A percentile compares a stretch with the other conserved stretches of the same genome.
Evolutionary conservation across 2,329 filamentous ascomycete genomes (phyloP).

Genomic region (Plectosphaerella cucumerina): DNA sequence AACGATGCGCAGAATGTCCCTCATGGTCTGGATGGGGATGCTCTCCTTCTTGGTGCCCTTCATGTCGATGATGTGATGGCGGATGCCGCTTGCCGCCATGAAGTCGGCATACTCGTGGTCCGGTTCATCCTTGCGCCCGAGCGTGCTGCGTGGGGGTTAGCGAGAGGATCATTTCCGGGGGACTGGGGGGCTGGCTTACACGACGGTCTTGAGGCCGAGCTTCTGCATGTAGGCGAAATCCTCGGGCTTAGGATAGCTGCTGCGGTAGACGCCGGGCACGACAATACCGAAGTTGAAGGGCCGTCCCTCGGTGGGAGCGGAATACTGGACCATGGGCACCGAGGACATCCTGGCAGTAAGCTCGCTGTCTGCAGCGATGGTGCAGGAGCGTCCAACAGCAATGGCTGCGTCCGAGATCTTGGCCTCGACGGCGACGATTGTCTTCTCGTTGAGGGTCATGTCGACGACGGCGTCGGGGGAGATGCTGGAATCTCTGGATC

Average conservation of each 20-base stretch:
- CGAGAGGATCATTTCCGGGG: not conserved
- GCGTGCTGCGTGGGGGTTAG: slow-evolving; percentile 39
- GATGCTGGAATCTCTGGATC: slow-evolving; percentile 7
- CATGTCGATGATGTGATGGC: slow-evolving; percentile 72
- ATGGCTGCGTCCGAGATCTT: not conserved
- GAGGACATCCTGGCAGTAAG: not conserved
- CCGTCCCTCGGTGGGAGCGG: slow-evolving; percentile 16
- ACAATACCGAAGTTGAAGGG: slow-evolving; percentile 77
- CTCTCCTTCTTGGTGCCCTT: slow-evolving; percentile 81
- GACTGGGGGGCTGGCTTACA: slow-evolving; percentile 46
- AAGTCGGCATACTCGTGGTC: slow-evolving; percentile 54
- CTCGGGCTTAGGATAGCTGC: slow-evolving; percentile 69
- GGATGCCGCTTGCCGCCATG: slow-evolving; percentile 62
- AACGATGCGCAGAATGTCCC: slow-evolving; percentile 65
- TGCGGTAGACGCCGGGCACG: slow-evolving; percentile 71
- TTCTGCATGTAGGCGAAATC: slow-evolving; percentile 67
- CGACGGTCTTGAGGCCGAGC: slow-evolving; percentile 71
- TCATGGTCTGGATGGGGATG: slow-evolving; percentile 65
- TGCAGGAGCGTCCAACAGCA: not conserved
- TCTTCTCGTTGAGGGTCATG: slow-evolving; percentile 5
- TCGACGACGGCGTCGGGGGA: slow-evolving; percentile 5
- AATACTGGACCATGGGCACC: not conserved
- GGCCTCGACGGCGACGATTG: not conserved
- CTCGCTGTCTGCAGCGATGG: not conserved
- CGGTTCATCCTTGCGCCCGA: slow-evolving; percentile 59